A percentile compares a stretch with the other conserved stretches of the same genome.
Evolutionary conservation across 163 green algal species (phyloP).

Genomic region (Trebouxiophyceae sp.): DNA sequence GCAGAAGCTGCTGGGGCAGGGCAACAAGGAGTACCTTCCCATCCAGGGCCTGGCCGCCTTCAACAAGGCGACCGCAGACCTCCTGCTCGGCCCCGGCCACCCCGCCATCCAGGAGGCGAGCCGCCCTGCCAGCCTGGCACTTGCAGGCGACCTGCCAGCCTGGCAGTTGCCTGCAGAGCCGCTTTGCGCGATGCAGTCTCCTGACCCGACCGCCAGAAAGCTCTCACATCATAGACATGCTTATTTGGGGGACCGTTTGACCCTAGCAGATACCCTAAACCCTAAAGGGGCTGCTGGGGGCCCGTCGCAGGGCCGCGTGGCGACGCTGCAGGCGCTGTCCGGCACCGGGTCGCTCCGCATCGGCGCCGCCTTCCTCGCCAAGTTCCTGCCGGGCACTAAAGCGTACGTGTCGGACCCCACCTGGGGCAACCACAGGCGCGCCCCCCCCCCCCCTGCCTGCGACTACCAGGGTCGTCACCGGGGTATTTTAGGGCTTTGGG

Average conservation of each 20-base stretch:
- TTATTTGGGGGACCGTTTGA: too few relatives aligned
- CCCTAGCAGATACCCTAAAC: too few relatives aligned
- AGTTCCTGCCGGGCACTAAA: constrained; percentile 66
- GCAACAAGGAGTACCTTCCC: constrained; percentile 96
- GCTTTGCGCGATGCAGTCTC: too few relatives aligned
- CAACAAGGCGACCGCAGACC: constrained; percentile 74
- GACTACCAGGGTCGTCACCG: too few relatives aligned
- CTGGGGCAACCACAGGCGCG: constrained; percentile 83
- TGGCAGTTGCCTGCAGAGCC: too few relatives aligned
- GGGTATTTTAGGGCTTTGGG: too few relatives aligned
- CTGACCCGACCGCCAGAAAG: too few relatives aligned
- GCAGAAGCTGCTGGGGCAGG: constrained; percentile 73
- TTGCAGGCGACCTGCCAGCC: too few relatives aligned
- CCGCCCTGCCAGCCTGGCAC: too few relatives aligned
- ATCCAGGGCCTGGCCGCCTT: constrained; percentile 89
- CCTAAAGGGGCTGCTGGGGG: too few relatives aligned
- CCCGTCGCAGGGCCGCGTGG: constrained; percentile 50
- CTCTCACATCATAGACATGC: too few relatives aligned
- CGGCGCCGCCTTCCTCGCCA: constrained; percentile 83
- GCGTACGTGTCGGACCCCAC: constrained; percentile 81
- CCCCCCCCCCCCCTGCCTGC: too few relatives aligned
- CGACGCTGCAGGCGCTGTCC: constrained; percentile 86
- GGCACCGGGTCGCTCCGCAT: constrained; percentile 90
- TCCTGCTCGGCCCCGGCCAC: constrained; percentile 76
- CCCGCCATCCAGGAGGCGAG: constrained; percentile 65